Percentiles rank a stretch among this genome's conserved stretches.
phyloP scores from a whole-genome alignment of 169 alveolate genomes.

The Plasmodium reichenowi region DNA sequence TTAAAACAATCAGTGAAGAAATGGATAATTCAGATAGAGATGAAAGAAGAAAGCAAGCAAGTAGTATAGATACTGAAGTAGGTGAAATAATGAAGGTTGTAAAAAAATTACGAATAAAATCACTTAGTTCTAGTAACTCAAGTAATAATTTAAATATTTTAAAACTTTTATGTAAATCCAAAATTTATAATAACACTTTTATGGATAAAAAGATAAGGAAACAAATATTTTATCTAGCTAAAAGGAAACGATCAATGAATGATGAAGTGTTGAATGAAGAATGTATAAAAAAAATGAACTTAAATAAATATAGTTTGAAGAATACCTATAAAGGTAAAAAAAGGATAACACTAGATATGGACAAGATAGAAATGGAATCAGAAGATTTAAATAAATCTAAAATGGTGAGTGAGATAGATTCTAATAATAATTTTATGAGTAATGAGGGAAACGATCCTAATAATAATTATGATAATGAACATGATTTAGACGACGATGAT shows the following conservation, averaged over 20 bases:
- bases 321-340: background rate
- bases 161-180: slow-evolving; percentile 22
- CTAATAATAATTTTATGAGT: background rate
- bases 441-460: background rate
- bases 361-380: slow-evolving; percentile 10
- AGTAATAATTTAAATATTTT: slow-evolving; percentile 36
- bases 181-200: slow-evolving; percentile 38
- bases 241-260: slow-evolving; percentile 7
- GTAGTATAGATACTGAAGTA: background rate
- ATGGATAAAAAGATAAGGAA: slow-evolving; percentile 51
- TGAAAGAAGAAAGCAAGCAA: slow-evolving; percentile 1
- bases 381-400: background rate
- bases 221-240: slow-evolving; percentile 53
- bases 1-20: background rate
- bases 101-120: slow-evolving; percentile 31
- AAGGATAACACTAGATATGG: background rate
- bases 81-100: slow-evolving; percentile 2
- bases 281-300: background rate
- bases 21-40: background rate
- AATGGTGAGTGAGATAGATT: background rate
- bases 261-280: slow-evolving; percentile 40
- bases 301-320: background rate
- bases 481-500: background rate
- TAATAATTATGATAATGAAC: background rate
- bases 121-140: slow-evolving; percentile 49